phyloP scores from a whole-genome alignment of 768 basidiomycete genomes.

The Galerina sulciceps region DNA sequence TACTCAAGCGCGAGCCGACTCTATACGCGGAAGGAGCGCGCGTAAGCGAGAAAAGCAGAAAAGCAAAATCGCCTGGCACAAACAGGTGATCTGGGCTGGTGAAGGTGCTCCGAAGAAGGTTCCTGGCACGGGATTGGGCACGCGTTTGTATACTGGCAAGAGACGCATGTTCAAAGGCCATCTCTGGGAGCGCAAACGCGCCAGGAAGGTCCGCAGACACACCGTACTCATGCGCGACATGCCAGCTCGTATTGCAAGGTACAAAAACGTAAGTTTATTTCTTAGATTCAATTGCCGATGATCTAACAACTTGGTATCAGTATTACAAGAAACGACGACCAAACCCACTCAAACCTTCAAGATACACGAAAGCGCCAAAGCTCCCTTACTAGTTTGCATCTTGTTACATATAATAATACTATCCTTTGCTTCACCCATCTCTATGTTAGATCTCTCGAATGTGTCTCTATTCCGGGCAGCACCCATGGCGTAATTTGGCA shows the following conservation, averaged over 20 bases:
- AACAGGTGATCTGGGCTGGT: conserved; percentile 47
- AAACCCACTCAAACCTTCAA: conserved; percentile 60
- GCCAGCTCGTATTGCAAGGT: conserved; percentile 65
- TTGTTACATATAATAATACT: conserved; percentile 3
- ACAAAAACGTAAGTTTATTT: conserved; percentile 59
- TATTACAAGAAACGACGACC: conserved; percentile 55
- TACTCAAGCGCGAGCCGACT: not conserved
- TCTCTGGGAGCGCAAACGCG: conserved; percentile 73
- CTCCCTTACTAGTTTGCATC: conserved; percentile 57
- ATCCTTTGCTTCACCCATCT: not conserved
- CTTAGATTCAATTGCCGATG: not conserved
- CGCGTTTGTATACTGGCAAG: conserved; percentile 73
- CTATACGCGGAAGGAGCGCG: not conserved
- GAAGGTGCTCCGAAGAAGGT: conserved; percentile 44
- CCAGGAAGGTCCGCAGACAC: conserved; percentile 49
- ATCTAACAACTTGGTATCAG: conserved; percentile 28
- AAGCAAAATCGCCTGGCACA: conserved; percentile 28
- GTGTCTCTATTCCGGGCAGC: too few relatives aligned
- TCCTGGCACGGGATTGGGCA: conserved; percentile 58
- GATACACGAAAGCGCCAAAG: conserved; percentile 53
- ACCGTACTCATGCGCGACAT: conserved; percentile 70
- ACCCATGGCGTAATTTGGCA: too few relatives aligned
- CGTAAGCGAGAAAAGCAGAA: not conserved
- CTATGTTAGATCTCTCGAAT: not conserved
- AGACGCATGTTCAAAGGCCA: conserved; percentile 95